A percentile compares a stretch with the other conserved stretches of the same genome.
Evolutionary conservation across 148 eudicot genomes (phyloP).

Genomic region (Arbutus unedo): DNA sequence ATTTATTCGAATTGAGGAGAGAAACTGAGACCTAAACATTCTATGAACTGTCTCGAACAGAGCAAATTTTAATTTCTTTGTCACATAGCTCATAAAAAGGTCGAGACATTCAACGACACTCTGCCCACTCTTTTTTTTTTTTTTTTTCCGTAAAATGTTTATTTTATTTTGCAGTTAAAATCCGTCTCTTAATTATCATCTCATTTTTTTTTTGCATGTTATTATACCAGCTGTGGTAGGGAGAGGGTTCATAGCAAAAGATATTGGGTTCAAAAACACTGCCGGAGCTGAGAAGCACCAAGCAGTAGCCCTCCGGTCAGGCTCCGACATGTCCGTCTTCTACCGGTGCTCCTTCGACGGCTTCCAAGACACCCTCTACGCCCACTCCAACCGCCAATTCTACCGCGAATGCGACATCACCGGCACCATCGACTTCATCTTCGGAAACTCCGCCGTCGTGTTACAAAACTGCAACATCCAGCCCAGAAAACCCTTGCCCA

Average conservation of each 20-base stretch:
- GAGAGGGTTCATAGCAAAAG: conserved; percentile 57
- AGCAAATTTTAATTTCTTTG: too few species aligned
- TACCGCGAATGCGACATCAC: conserved; percentile 69
- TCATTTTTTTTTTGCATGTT: background rate
- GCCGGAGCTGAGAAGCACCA: conserved; percentile 74
- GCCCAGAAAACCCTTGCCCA: conserved; percentile 57
- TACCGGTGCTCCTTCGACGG: conserved; percentile 54
- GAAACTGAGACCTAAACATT: too few species aligned
- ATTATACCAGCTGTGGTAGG: conserved; percentile 41
- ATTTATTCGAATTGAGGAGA: too few species aligned
- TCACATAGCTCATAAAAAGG: too few species aligned
- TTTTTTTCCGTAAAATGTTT: too few species aligned
- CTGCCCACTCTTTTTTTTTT: too few species aligned
- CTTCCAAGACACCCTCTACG: conserved; percentile 66
- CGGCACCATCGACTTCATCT: conserved; percentile 73
- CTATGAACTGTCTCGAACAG: too few species aligned
- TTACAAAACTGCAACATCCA: conserved; percentile 61
- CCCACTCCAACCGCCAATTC: conserved; percentile 72
- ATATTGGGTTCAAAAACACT: conserved; percentile 59
- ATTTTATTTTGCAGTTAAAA: too few species aligned
- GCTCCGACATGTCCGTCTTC: conserved; percentile 50
- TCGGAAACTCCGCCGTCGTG: conserved; percentile 68
- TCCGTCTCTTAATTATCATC: too few species aligned
- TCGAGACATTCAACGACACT: too few species aligned
- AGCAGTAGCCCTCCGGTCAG: conserved; percentile 66